Evolutionary conservation across 306 rosid genomes (phyloP), one percentile per base, ranked within the genome.

Genomic region (Cucurbita argyrosperma): DNA sequence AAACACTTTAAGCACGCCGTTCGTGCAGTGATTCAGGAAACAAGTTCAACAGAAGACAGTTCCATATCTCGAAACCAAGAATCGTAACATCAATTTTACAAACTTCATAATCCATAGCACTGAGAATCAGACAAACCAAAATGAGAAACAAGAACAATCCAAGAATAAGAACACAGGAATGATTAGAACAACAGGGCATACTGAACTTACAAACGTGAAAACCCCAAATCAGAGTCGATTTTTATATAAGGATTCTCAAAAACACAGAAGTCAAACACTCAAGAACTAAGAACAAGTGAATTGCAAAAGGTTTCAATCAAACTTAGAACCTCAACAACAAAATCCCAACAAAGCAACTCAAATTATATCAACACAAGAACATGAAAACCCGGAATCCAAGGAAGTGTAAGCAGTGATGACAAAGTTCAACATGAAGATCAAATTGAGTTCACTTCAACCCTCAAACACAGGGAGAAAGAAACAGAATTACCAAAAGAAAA

Each of bases 381-480:
- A n/a, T 8, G 58, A 4, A 45, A 50, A 7, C 16, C 69, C 30
- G 58, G 70, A 74, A 74, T 74, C 56, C 69, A 46, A 74, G 77
- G 15, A 74, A 74, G 58, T 59, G 77, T 23, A 15, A 74, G 40
- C 70, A 58, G 56, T 51, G 40, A 74, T 26, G 19, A 74, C 71
- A 49, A 10, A 74, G 16, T 60, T 57, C 59, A 42, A 26, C 11
- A 74, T n/a, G 57, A 12, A 43, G 46, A 74, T 74, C 68, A 74
- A 59, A n/a, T 74, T 30, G 42, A 74, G 30, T 21, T 58, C 26
- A 40, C 18, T 46, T 57, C 55, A 21, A 40, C 51, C 52, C 76
- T 43, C n/a, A 4, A 40, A 42, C 38, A 37, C 51, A 56, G 21
- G 7, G 50, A 58, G 45, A 10, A 30, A 71, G 19, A 15, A 5